Conservation (phyloP, 805 yeast species). For the Brettanomyces custersianus region DNA sequence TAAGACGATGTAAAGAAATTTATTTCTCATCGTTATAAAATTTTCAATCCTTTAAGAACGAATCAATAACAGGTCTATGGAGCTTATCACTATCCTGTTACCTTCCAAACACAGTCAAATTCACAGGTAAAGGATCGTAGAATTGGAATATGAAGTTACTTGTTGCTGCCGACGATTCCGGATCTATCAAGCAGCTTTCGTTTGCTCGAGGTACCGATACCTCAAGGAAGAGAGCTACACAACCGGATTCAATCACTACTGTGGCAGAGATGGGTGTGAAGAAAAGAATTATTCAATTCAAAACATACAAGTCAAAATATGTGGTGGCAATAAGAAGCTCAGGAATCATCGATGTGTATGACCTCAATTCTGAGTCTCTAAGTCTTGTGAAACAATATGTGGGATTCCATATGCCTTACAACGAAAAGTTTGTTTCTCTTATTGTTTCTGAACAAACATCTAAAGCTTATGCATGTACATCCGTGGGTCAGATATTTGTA, state of each 20-base stretch:
- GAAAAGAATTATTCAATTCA: conserved; percentile 27
- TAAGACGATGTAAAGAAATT: too few species aligned
- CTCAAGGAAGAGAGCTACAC: conserved; percentile 54
- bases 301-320: conserved; percentile 20
- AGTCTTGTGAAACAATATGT: conserved; percentile 11
- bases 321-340: conserved; percentile 34
- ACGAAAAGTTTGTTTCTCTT: conserved; percentile 32
- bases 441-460: conserved; percentile 13
- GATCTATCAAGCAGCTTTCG: conserved; percentile 52
- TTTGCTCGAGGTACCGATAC: conserved; percentile 73
- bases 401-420: conserved; percentile 6
- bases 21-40: too few species aligned
- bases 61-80: too few species aligned
- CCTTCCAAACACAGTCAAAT: too few species aligned
- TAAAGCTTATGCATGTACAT: conserved; percentile 25
- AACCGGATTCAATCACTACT: conserved; percentile 45
- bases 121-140: too few species aligned
- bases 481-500: conserved; percentile 24
- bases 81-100: too few species aligned
- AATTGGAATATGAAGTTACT: conserved; percentile 50
- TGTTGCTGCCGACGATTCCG: conserved; percentile 59
- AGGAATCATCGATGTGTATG: conserved; percentile 35
- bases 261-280: conserved; percentile 15
- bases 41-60: too few species aligned
- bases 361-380: conserved; percentile 13